Base-by-base conservation (phyloP, 1,139 yeast species). In the Taphrina communis region DNA sequence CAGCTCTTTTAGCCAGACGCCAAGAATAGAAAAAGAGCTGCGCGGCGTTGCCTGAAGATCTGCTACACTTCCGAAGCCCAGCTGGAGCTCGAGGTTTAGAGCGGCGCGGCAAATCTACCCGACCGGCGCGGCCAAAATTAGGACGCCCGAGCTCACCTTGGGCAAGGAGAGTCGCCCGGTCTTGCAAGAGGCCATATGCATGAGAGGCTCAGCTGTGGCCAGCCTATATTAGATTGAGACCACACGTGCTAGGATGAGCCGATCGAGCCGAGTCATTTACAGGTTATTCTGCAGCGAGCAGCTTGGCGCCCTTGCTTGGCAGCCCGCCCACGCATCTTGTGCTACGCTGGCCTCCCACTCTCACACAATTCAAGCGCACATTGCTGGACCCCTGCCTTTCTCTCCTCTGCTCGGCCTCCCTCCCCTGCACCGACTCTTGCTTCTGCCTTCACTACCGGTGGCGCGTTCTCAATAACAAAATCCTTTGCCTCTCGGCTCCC, bases 301-400 rank as follows among this genome's bases (percentile, higher is more conserved):
- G 42, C 14, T 39, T 11, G 42, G 14, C 42, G 42, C 42, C 19
- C 19, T 44, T 44, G 48, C 48, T 44, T 44, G 48, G 48, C 48
- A n/a, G 17, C n/a, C 19, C 8, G 48, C 48, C 19, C 48, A 25
- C 31, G 31, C 31, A 17, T 17, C 48, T n/a, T 44, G 48, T 44
- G 48, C 19, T 44, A 25, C 31, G 31, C 31, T 25, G 31, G 31
- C 31, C 31, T 25, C 31, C 31, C 31, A 25, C 31, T 25, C 31
- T 25, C 31, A 25, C 31, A 25, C 31, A 25, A 25, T 2, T 2
- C 31, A 4, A 5, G n/a, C 48, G 48, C 48, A 17, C 48, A 44
- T 44, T 17, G 17, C 48, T 44, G 48, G 31, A 25, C 48, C 48
- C 48, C 48, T 44, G 12, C 48, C 48, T 44, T 8, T 44, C 48